Conservation (phyloP, 2,329 filamentous ascomycete species). For the Fusarium coffeatum region DNA sequence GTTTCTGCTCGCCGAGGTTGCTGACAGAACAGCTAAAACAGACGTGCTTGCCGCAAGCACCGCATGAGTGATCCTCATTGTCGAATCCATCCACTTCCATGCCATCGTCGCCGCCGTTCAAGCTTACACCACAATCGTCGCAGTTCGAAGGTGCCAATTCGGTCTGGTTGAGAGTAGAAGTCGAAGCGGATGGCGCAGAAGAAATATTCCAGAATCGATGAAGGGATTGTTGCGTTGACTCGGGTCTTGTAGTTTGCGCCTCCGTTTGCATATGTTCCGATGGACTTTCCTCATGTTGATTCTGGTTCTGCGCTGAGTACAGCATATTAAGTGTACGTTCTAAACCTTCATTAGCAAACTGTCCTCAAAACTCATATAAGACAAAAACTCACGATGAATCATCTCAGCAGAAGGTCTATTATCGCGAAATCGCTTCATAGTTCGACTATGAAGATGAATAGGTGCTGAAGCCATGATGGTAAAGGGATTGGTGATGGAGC, state of each 20-base stretch:
- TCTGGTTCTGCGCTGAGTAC: slow-evolving; percentile 64
- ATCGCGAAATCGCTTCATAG: slow-evolving; percentile 70
- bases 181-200: slow-evolving; percentile 49
- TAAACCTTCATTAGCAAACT: slow-evolving; percentile 47
- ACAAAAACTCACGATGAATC: slow-evolving; percentile 63
- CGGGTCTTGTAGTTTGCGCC: slow-evolving; percentile 8
- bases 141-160: slow-evolving; percentile 54
- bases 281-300: slow-evolving; percentile 11
- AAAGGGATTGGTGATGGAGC: slow-evolving; percentile 48
- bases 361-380: background rate
- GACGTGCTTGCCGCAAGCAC: slow-evolving; percentile 65
- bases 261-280: slow-evolving; percentile 22
- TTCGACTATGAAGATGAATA: slow-evolving; percentile 65
- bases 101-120: slow-evolving; percentile 44
- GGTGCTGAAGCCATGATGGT: slow-evolving; percentile 52
- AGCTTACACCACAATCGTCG: slow-evolving; percentile 63
- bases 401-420: slow-evolving; percentile 66
- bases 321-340: slow-evolving; percentile 69
- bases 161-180: slow-evolving; percentile 33
- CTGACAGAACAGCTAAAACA: slow-evolving; percentile 71
- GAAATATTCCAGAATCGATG: slow-evolving; percentile 72
- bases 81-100: slow-evolving; percentile 55
- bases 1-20: slow-evolving; percentile 65
- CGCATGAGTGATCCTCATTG: slow-evolving; percentile 54
- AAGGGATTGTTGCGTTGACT: slow-evolving; percentile 61